These are phyloP conservation scores for Termitomyces sp. DNA, from an alignment of 768 basidiomycete species.

Conservation along the genomic window DNA sequence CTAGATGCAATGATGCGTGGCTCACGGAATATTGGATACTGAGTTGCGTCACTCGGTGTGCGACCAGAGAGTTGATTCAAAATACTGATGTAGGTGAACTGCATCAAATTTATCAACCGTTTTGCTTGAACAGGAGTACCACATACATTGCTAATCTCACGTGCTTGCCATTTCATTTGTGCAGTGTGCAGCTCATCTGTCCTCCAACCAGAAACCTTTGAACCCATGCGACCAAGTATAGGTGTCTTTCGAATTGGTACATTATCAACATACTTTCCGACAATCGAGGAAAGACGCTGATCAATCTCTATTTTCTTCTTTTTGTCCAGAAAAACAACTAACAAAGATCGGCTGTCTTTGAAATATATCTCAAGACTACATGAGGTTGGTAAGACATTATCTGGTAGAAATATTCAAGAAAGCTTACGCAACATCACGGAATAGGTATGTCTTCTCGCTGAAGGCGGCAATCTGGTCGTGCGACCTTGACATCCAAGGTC, in stretches of 20 bases:
- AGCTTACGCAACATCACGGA: conserved; percentile 86
- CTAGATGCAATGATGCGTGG: conserved; percentile 3
- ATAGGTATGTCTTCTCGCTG: conserved; percentile 80
- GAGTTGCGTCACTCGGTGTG: conserved; percentile 91
- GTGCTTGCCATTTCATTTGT: conserved; percentile 79
- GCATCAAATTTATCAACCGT: background rate
- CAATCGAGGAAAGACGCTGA: conserved; percentile 43
- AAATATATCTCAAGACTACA: conserved; percentile 86
- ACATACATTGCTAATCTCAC: conserved; percentile 88
- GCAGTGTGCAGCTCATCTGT: conserved; percentile 63
- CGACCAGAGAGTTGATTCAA: conserved; percentile 90
- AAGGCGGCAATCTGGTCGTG: conserved; percentile 74
- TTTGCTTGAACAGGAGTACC: background rate
- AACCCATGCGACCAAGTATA: conserved; percentile 45
- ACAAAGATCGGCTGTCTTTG: conserved; percentile 82
- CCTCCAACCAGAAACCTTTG: conserved; percentile 44
- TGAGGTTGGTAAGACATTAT: background rate
- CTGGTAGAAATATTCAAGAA: background rate
- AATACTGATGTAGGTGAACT: conserved; percentile 89
- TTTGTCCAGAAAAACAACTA: conserved; percentile 76
- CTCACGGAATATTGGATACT: conserved; percentile 89
- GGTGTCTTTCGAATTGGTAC: conserved; percentile 49
- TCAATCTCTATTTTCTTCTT: conserved; percentile 56
- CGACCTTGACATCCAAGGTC: conserved; percentile 40
- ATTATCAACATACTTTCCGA: conserved; percentile 36